Base-by-base conservation (phyloP, 208 protist species). In the Tetramitus jugosus region DNA sequence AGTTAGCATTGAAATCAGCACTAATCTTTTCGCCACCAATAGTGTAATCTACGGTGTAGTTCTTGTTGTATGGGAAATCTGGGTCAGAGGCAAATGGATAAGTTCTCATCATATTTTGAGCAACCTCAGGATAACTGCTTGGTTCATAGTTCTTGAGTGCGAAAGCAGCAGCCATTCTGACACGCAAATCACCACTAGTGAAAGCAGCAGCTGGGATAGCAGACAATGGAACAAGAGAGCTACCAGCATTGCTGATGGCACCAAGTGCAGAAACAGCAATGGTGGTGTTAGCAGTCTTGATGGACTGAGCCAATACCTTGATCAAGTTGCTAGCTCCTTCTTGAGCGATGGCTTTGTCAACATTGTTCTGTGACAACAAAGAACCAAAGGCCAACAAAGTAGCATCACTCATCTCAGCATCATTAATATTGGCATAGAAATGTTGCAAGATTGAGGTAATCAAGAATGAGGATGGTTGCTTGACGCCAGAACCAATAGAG, bases 21-120 rank as follows among this genome's bases (percentile, higher is more conserved):
- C 6, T 17, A 65, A 52, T 26, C 13, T 10, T 42, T 6, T 23
- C 7, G 29, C 68, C 78, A n/a, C 77, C 78, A 33, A 81, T 26
- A 4, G 71, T 43, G 4, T 78, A 60, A 46, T 77, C 60, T 40
- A 81, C 49, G 61, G 49, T 72, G 20, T 42, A 75, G 14, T 37
- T 69, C 13, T 40, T 52, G 72, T 83, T 83, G 77, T 80, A 83
- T 31, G 80, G 80, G 39, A 79, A 83, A 37, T 81, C 46, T n/a
- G 69, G 74, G n/a, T 40, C 65, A 43, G n/a, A 13, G 8, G 64
- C 20, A n/a, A n/a, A n/a, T n/a, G n/a, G n/a, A n/a, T n/a, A n/a
- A n/a, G n/a, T n/a, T 17, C 45, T 17, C 33, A 61, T 35, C 17
- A 37, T 17, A 72, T 7, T 17, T 23, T 23, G 13, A 45, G 62